These are phyloP conservation scores for Brassica cretica DNA, from an alignment of 345 rosid species.

Conservation along the genomic window DNA sequence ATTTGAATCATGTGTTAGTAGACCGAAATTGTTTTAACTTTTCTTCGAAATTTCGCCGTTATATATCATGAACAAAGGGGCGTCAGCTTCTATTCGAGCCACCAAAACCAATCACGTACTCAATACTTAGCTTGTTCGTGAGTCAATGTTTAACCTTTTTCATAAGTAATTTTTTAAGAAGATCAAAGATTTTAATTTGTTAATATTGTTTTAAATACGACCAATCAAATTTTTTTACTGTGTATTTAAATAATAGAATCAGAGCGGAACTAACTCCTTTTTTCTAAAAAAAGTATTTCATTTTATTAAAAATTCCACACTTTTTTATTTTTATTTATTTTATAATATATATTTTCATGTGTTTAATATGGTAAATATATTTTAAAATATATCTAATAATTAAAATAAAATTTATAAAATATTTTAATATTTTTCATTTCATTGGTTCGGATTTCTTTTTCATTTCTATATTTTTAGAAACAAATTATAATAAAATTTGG, in stretches of 20 bases:
- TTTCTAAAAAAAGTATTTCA: neutral
- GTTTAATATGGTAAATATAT: neutral
- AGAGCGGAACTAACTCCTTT: neutral
- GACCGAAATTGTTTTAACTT: neutral
- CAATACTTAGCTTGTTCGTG: neutral
- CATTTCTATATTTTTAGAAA: neutral
- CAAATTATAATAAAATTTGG: neutral
- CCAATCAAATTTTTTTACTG: neutral
- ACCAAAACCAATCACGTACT: neutral
- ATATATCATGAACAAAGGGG: neutral
- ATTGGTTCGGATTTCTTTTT: neutral
- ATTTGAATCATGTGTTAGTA: conserved; percentile 7
- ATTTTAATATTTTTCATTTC: neutral
- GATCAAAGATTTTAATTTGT: neutral
- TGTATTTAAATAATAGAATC: neutral
- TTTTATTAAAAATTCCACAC: neutral
- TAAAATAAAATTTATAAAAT: neutral
- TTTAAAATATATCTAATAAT: neutral
- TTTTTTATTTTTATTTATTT: neutral
- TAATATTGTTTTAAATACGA: neutral
- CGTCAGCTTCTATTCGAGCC: neutral
- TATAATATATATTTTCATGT: neutral
- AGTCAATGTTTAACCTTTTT: neutral
- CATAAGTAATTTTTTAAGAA: neutral
- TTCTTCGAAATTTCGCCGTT: neutral